Conservation (phyloP, 257 asterid species). For the Solanum peruvianum region DNA sequence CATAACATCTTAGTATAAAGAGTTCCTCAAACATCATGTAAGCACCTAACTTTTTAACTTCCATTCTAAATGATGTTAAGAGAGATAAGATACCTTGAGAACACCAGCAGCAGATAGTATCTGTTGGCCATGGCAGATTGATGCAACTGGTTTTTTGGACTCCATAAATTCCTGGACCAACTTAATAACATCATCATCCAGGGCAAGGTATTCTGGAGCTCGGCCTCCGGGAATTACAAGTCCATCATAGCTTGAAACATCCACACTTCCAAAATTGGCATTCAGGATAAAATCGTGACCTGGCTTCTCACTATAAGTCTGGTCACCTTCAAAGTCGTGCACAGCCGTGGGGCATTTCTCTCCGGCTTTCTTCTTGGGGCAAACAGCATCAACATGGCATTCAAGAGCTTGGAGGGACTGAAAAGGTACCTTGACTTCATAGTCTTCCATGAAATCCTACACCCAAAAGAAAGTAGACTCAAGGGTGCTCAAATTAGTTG, state of each 20-base stretch:
- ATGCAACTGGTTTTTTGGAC: constrained; percentile 81
- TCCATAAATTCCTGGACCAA: constrained; percentile 69
- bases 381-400: constrained; percentile 81
- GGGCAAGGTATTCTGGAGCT: constrained; percentile 91
- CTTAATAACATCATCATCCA: constrained; percentile 50
- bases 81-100: constrained; percentile 48
- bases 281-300: constrained; percentile 82
- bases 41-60: not conserved
- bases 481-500: not conserved
- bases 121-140: constrained; percentile 98
- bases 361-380: constrained; percentile 68
- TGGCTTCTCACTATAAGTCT: constrained; percentile 92
- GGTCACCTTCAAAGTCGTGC: constrained; percentile 98
- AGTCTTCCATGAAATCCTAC: constrained; percentile 98
- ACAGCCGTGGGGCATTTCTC: constrained; percentile 78
- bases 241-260: constrained; percentile 70
- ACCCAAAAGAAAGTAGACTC: not conserved
- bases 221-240: constrained; percentile 96
- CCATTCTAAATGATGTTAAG: not conserved
- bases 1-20: not conserved
- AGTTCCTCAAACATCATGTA: not conserved
- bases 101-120: constrained; percentile 94
- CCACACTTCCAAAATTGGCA: constrained; percentile 43
- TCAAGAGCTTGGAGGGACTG: constrained; percentile 88
- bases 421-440: constrained; percentile 83